phyloP scores from a whole-genome alignment of 2,329 filamentous ascomycete genomes.

The Colletotrichum nymphaeae region DNA sequence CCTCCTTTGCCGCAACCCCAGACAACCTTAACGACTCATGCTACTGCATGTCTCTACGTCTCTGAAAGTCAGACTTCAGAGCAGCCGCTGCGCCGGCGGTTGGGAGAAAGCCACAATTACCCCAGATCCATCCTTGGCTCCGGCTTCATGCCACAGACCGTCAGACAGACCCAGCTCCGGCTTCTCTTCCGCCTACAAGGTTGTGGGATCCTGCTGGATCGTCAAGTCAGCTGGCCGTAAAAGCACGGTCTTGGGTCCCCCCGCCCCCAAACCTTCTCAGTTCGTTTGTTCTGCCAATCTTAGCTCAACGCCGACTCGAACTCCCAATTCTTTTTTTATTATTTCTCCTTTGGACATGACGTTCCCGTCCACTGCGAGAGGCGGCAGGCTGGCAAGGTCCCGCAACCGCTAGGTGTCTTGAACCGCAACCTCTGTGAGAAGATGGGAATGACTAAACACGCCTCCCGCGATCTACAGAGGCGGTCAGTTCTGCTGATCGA shows the following conservation, averaged over 20 bases:
- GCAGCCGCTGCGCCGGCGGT: constrained; percentile 10
- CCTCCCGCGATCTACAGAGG: constrained; percentile 13
- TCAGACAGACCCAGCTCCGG: background rate
- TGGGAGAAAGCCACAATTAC: background rate
- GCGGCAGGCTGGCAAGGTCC: background rate
- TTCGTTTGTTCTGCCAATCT: background rate
- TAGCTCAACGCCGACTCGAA: background rate
- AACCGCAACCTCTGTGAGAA: background rate
- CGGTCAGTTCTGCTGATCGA: constrained; percentile 19
- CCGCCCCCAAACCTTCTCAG: background rate
- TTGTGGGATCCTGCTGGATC: background rate
- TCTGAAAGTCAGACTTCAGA: background rate
- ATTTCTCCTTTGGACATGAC: background rate
- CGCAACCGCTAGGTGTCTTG: background rate
- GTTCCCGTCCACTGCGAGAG: background rate
- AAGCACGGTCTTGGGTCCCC: background rate
- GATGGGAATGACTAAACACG: background rate
- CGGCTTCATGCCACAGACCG: constrained; percentile 12
- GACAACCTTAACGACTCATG: constrained; percentile 33
- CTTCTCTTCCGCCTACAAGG: background rate
- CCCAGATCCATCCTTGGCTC: constrained; percentile 24
- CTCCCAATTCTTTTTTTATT: background rate
- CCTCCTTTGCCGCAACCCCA: constrained; percentile 18
- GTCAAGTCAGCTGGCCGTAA: constrained; percentile 8
- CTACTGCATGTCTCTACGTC: constrained; percentile 15